Percentiles rank a stretch among this genome's conserved stretches.
Conservation (phyloP, 31 red algal genomes). For the Porphyra umbilicalis region DNA sequence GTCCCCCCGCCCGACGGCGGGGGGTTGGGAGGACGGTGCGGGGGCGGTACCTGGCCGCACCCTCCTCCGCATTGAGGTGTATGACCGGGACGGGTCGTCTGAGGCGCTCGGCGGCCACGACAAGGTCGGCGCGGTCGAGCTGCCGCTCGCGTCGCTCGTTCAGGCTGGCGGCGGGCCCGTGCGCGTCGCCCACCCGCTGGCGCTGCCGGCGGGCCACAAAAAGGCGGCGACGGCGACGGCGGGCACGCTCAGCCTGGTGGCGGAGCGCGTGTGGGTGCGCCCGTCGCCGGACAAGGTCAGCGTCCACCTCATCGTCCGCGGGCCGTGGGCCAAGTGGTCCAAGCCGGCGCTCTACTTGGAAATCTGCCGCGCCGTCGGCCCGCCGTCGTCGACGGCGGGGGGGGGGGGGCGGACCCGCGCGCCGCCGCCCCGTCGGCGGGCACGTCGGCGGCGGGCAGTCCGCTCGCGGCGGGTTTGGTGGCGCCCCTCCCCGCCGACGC, state of each 20-base stretch:
- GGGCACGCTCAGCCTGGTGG: not conserved
- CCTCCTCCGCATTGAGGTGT: not conserved
- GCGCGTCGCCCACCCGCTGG: not conserved
- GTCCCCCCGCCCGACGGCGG: too few species aligned
- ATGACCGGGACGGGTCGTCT: not conserved
- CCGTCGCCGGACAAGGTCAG: not conserved
- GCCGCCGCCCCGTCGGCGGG: not conserved
- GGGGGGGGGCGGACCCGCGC: not conserved
- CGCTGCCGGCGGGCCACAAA: not conserved
- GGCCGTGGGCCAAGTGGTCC: not conserved
- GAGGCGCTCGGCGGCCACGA: not conserved
- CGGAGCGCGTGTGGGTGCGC: not conserved
- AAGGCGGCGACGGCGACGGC: not conserved
- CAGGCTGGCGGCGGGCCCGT: not conserved
- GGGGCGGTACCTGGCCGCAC: not conserved
- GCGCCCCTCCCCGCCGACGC: not conserved
- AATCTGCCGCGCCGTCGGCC: not conserved
- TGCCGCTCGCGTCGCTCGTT: not conserved
- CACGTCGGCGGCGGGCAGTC: not conserved
- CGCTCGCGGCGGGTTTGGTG: not conserved
- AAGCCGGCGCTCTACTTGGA: not conserved
- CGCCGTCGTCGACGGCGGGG: not conserved
- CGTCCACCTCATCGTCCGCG: not conserved
- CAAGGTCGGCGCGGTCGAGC: not conserved
- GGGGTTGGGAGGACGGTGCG: not conserved